Evolutionary conservation across 352 stramenopile genomes (phyloP).

Genomic region (Phytophthora podocarpi): DNA sequence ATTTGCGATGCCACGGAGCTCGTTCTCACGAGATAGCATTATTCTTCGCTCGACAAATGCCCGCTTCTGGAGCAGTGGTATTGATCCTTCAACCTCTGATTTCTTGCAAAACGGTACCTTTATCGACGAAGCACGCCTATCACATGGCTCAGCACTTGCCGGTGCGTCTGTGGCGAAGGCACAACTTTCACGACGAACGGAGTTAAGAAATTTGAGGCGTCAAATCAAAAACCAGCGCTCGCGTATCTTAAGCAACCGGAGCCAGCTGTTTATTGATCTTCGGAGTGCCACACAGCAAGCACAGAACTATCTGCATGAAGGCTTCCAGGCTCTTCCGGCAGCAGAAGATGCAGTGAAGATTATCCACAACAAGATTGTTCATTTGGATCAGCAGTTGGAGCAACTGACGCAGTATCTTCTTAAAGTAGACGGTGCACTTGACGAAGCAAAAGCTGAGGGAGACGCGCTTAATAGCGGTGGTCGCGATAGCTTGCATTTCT

Average conservation of each 20-base stretch:
- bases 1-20: conserved; percentile 79
- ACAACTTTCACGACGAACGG: conserved; percentile 62
- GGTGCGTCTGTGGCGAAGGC: conserved; percentile 54
- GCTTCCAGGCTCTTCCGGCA: conserved; percentile 70
- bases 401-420: conserved; percentile 61
- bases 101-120: conserved; percentile 84
- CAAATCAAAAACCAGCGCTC: conserved; percentile 87
- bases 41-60: conserved; percentile 78
- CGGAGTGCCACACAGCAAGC: conserved; percentile 82
- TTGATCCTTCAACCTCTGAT: conserved; percentile 64
- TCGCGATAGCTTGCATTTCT: conserved; percentile 67
- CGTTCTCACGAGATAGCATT: conserved; percentile 78
- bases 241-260: conserved; percentile 79
- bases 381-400: conserved; percentile 79
- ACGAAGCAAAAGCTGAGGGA: conserved; percentile 62
- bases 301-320: conserved; percentile 87
- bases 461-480: conserved; percentile 50
- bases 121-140: conserved; percentile 56
- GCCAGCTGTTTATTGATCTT: conserved; percentile 82
- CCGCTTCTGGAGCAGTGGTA: conserved; percentile 70
- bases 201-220: conserved; percentile 73
- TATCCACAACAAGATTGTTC: conserved; percentile 81
- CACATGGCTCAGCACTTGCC: conserved; percentile 40
- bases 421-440: conserved; percentile 79
- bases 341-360: conserved; percentile 85